Percentiles rank a stretch among this genome's conserved stretches.
Evolutionary conservation across 306 rosid genomes (phyloP).

Genomic region (Castanopsis chinensis): DNA sequence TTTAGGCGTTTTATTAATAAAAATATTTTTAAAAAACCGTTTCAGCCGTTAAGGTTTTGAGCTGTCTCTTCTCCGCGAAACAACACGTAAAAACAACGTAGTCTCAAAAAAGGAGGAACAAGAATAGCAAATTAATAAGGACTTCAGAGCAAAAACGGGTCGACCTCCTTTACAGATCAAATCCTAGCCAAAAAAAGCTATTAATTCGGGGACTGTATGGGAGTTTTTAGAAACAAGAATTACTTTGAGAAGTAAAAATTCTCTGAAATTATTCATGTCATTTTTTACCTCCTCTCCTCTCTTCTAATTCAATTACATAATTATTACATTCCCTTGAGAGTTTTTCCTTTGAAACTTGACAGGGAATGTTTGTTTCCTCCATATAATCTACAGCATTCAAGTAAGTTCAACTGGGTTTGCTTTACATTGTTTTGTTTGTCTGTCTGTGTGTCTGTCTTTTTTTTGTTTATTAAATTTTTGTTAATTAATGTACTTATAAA

Average conservation of each 20-base stretch:
- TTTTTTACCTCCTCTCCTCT: constrained; percentile 8
- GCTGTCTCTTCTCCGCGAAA: constrained; percentile 11
- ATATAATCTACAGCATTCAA: neutral
- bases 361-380: constrained; percentile 45
- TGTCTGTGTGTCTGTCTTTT: neutral
- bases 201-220: constrained; percentile 35
- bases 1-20: neutral
- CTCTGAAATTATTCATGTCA: constrained; percentile 11
- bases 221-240: constrained; percentile 18
- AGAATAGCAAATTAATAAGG: constrained; percentile 39
- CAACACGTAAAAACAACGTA: neutral
- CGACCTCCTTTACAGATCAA: neutral
- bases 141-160: constrained; percentile 15
- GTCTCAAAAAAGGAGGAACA: constrained; percentile 13
- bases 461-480: too few relatives aligned
- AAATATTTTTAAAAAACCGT: neutral
- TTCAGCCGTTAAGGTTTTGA: neutral
- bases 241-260: constrained; percentile 20
- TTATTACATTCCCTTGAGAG: constrained; percentile 46
- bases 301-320: neutral
- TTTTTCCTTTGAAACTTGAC: constrained; percentile 29
- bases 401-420: constrained; percentile 28
- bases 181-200: constrained; percentile 25
- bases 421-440: neutral
- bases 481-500: too few relatives aligned